phyloP scores from a whole-genome alignment of 2,329 filamentous ascomycete species.

The Sporothrix protearum region DNA sequence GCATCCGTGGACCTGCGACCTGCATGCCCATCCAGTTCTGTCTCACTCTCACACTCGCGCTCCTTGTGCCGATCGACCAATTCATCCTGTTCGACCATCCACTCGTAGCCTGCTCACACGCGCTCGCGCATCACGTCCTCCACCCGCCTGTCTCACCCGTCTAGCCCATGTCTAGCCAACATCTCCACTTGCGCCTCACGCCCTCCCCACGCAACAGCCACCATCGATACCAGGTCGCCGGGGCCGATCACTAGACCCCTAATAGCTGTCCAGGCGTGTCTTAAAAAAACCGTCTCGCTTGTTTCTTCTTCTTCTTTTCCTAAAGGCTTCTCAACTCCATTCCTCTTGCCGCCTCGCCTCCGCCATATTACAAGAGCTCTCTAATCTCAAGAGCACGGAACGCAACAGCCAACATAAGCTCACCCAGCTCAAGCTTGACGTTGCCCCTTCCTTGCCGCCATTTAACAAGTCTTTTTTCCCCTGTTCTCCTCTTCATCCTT shows the following conservation, averaged over 20 bases:
- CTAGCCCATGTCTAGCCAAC: not conserved
- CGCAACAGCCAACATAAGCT: not conserved
- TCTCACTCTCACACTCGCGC: slow-evolving; percentile 10
- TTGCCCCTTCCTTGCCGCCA: not conserved
- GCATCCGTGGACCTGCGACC: not conserved
- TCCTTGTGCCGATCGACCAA: slow-evolving; percentile 10
- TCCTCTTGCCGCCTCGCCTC: slow-evolving; percentile 22
- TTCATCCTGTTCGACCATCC: not conserved
- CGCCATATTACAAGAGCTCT: slow-evolving; percentile 4
- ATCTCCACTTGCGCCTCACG: slow-evolving; percentile 13
- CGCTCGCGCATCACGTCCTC: slow-evolving; percentile 10
- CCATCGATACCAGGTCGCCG: slow-evolving; percentile 10
- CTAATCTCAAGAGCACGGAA: not conserved
- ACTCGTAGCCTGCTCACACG: not conserved
- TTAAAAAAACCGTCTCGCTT: not conserved
- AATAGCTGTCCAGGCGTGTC: slow-evolving; percentile 6
- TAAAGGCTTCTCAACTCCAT: slow-evolving; percentile 27
- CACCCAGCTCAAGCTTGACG: not conserved
- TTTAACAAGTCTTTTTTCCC: not conserved
- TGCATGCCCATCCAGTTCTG: not conserved
- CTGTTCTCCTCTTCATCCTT: not conserved
- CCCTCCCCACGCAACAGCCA: slow-evolving; percentile 1
- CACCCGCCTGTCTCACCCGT: not conserved
- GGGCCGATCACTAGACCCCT: slow-evolving; percentile 12
- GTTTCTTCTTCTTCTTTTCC: slow-evolving; percentile 3